Conservation (phyloP, 31 red algal species). For the Endocladia muricata region DNA sequence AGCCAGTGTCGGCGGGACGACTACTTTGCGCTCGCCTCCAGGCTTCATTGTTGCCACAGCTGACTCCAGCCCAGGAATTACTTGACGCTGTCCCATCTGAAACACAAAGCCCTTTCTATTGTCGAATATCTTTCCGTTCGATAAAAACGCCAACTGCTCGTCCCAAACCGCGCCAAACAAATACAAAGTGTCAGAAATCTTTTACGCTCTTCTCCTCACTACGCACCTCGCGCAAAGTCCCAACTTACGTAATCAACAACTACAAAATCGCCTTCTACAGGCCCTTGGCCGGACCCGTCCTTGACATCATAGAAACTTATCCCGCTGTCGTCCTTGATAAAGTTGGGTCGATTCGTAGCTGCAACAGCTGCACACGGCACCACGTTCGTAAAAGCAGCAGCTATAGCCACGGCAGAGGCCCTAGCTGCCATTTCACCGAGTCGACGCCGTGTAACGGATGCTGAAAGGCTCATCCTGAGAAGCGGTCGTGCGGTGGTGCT, state of each 20-base stretch:
- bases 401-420: constrained; percentile 3
- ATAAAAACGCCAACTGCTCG: constrained; percentile 81
- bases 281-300: constrained; percentile 50
- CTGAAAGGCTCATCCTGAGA: no score
- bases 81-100: constrained; percentile 77
- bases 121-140: constrained; percentile 86
- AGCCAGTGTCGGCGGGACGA: constrained; percentile 78
- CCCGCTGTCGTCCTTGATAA: constrained; percentile 71
- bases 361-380: not conserved
- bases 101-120: constrained; percentile 94
- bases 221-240: no score
- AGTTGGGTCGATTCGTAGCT: constrained; percentile 22
- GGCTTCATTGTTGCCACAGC: constrained; percentile 80
- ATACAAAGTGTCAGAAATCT: no score
- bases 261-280: constrained; percentile 63
- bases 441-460: not conserved
- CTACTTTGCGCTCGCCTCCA: constrained; percentile 75
- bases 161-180: not conserved
- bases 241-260: constrained; percentile 62
- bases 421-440: constrained; percentile 2
- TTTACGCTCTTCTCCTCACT: no score
- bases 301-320: constrained; percentile 80
- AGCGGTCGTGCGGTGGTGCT: no score
- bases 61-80: constrained; percentile 92
- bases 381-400: not conserved